phyloP scores from a whole-genome alignment of 768 basidiomycete species.

The Pulveroboletus sp. region DNA sequence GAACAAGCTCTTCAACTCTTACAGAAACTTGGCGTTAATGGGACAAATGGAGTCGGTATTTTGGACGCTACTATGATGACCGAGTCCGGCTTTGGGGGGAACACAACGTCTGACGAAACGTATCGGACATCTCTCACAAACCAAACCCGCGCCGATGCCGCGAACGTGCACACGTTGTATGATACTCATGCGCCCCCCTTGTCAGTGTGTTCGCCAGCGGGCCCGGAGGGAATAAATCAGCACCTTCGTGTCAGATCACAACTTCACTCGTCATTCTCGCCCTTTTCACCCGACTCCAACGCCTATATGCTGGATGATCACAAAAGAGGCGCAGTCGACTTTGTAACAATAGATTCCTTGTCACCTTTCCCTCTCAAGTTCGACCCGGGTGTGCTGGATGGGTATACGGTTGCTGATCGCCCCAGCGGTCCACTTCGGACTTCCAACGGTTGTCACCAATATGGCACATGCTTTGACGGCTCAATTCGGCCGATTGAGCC shows the following conservation, averaged over 20 bases:
- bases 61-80: conserved; percentile 7
- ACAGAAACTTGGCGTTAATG: conserved; percentile 50
- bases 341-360: conserved; percentile 39
- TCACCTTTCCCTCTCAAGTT: conserved; percentile 54
- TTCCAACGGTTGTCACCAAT: conserved; percentile 44
- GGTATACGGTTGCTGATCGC: conserved; percentile 33
- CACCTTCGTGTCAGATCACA: conserved; percentile 21
- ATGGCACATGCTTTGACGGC: conserved; percentile 43
- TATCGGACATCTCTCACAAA: conserved; percentile 17
- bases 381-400: conserved; percentile 34
- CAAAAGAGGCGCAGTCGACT: conserved; percentile 36
- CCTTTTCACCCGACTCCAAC: conserved; percentile 78
- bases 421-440: conserved; percentile 47
- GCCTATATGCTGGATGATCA: conserved; percentile 35
- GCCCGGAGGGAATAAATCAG: conserved; percentile 13
- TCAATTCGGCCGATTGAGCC: conserved; percentile 37
- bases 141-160: conserved; percentile 18
- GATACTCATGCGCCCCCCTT: conserved; percentile 22
- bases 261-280: conserved; percentile 49
- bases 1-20: conserved; percentile 65
- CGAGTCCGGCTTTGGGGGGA: conserved; percentile 16
- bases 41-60: conserved; percentile 29
- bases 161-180: conserved; percentile 13
- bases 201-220: conserved; percentile 10
- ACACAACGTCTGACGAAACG: conserved; percentile 23